Conservation (phyloP, 805 yeast genomes). For the Candida incommunis region DNA sequence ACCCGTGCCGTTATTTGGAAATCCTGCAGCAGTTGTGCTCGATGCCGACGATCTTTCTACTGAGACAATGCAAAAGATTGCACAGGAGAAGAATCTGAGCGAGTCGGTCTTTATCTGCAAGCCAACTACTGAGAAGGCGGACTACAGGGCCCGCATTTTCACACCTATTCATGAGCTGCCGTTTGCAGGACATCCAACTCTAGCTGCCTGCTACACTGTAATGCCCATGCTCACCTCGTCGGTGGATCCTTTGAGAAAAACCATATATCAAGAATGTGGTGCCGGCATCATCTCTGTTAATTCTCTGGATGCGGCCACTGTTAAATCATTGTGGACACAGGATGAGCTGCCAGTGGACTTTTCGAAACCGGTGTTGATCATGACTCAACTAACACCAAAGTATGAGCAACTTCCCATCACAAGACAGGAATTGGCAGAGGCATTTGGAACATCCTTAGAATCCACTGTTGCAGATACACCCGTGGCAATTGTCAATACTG, state of each 20-base stretch:
- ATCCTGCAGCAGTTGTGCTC: constrained; percentile 41
- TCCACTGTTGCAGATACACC: background rate
- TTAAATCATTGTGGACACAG: background rate
- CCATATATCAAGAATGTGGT: constrained; percentile 10
- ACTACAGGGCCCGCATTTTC: constrained; percentile 38
- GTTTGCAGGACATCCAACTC: constrained; percentile 53
- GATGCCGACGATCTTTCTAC: constrained; percentile 26
- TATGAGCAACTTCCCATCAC: background rate
- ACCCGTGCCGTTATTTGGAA: constrained; percentile 28
- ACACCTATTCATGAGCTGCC: constrained; percentile 35
- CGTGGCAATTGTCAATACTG: constrained; percentile 4
- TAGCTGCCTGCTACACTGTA: constrained; percentile 25
- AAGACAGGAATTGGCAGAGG: background rate
- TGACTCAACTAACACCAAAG: background rate
- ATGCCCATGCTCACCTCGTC: constrained; percentile 24
- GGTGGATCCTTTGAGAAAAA: background rate
- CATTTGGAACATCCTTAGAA: background rate
- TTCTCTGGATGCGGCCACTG: constrained; percentile 31
- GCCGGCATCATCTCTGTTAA: constrained; percentile 9
- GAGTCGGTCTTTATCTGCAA: constrained; percentile 40
- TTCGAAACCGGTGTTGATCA: constrained; percentile 1
- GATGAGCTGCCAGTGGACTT: constrained; percentile 2
- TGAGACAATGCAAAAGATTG: constrained; percentile 32
- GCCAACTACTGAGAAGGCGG: constrained; percentile 26
- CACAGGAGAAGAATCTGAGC: constrained; percentile 48